Conservation (phyloP, 2,329 filamentous ascomycete species). For the Arachnomyces sp. region DNA sequence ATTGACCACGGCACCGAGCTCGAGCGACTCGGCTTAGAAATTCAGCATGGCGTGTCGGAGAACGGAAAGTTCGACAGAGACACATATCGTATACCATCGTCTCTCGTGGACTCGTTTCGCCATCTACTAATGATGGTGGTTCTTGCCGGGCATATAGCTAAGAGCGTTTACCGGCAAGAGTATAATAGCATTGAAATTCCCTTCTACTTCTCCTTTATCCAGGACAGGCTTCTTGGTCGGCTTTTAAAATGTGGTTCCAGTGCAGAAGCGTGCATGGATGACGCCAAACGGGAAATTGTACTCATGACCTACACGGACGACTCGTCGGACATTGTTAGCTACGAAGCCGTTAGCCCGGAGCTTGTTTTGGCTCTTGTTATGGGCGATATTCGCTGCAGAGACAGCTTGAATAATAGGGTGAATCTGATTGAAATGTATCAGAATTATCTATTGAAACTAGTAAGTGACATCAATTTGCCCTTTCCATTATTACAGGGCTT, state of each 20-base stretch:
- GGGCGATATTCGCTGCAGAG: conserved; percentile 1
- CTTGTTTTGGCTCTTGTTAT: conserved; percentile 5
- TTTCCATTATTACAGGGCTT: no score
- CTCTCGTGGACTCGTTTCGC: conserved; percentile 6
- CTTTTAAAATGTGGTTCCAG: no score
- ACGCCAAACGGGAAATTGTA: conserved; percentile 3
- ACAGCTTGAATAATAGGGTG: background rate
- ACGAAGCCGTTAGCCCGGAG: conserved; percentile 6
- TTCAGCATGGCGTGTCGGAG: conserved; percentile 9
- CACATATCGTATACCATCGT: conserved; percentile 6
- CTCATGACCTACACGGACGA: conserved; percentile 9
- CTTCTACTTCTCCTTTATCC: no score
- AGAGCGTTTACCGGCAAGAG: background rate
- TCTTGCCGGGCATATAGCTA: conserved; percentile 1
- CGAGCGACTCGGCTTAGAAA: background rate
- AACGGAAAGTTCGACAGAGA: conserved; percentile 7
- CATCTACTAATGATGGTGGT: conserved; percentile 7
- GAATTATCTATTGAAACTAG: background rate
- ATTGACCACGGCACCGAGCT: no score
- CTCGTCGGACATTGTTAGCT: conserved; percentile 5
- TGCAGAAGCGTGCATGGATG: background rate
- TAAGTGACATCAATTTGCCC: no score
- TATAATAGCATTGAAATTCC: no score
- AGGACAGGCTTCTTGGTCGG: no score
- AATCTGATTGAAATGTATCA: conserved; percentile 5